phyloP scores from a whole-genome alignment of 345 rosid genomes.

The Heritiera littoralis region DNA sequence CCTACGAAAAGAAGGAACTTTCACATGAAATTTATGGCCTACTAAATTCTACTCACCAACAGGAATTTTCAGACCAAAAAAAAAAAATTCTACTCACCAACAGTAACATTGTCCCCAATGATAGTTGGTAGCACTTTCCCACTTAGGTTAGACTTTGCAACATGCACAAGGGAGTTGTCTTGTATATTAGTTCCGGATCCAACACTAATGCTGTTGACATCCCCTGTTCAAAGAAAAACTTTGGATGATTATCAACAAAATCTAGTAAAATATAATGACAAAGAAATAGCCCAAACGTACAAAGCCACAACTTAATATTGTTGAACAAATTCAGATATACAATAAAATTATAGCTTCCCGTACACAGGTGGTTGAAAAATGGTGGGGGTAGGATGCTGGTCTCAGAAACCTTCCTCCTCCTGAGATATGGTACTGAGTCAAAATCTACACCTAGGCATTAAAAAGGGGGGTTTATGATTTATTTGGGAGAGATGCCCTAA shows the following conservation, averaged over 20 bases:
- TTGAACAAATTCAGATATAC: background rate
- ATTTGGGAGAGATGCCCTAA: background rate
- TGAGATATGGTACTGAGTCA: background rate
- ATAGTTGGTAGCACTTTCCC: conserved; percentile 85
- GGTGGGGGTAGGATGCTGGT: background rate
- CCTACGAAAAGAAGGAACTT: background rate
- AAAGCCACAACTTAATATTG: background rate
- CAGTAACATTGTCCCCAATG: conserved; percentile 93
- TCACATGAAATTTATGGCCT: background rate
- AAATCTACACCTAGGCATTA: background rate
- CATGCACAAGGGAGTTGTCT: conserved; percentile 95
- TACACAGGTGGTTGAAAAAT: background rate
- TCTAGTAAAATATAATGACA: background rate
- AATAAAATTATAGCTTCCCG: background rate
- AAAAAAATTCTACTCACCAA: conserved; percentile 54
- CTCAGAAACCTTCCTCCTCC: conserved; percentile 5
- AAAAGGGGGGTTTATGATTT: background rate
- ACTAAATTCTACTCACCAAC: conserved; percentile 57
- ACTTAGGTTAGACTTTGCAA: conserved; percentile 87
- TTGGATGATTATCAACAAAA: conserved; percentile 9
- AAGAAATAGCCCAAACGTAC: background rate
- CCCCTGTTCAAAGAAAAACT: conserved; percentile 50
- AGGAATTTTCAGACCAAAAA: conserved; percentile 14
- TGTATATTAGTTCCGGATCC: conserved; percentile 96
- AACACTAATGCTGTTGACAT: conserved; percentile 74